These are phyloP conservation scores for Sergeia podlipaevii DNA, from an alignment of 208 protist genomes.

Conservation along the genomic window DNA sequence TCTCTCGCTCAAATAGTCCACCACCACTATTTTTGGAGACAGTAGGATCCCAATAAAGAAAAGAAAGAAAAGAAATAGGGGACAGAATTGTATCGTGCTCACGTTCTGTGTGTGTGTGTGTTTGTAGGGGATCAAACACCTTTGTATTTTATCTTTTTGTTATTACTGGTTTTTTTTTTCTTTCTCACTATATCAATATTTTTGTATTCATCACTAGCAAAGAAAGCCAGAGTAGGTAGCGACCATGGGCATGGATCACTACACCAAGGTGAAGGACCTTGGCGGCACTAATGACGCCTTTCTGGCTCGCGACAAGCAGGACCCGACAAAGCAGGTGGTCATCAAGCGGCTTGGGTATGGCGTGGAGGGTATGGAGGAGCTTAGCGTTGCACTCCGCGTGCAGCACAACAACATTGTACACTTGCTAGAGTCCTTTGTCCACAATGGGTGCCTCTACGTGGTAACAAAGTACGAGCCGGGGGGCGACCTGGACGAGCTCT, in stretches of 20 bases:
- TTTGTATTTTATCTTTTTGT: too few species aligned
- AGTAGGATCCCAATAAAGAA: too few species aligned
- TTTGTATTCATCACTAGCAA: slow-evolving; percentile 11
- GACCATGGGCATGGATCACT: slow-evolving; percentile 88
- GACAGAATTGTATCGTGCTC: too few species aligned
- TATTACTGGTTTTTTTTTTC: too few species aligned
- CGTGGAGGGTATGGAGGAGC: slow-evolving; percentile 65
- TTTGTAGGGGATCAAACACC: too few species aligned
- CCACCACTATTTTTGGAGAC: not conserved
- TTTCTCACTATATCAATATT: not conserved
- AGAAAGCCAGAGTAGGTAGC: not conserved
- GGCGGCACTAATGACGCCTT: slow-evolving; percentile 78
- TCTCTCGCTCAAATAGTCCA: slow-evolving; percentile 1
- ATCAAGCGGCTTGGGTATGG: slow-evolving; percentile 76
- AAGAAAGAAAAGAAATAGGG: too few species aligned
- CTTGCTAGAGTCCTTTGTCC: slow-evolving; percentile 70
- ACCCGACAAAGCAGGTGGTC: slow-evolving; percentile 50
- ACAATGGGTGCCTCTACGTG: slow-evolving; percentile 69
- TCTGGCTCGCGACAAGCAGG: slow-evolving; percentile 59
- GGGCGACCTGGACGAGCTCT: slow-evolving; percentile 72
- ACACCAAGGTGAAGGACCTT: slow-evolving; percentile 63
- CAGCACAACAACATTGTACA: slow-evolving; percentile 77
- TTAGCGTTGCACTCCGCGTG: slow-evolving; percentile 69
- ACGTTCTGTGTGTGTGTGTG: too few species aligned
- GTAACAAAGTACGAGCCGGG: slow-evolving; percentile 80